A percentile compares a stretch with the other conserved stretches of the same genome.
These are phyloP conservation scores for Alternaria viburni DNA, from an alignment of 2,329 filamentous ascomycete species.

Conservation along the genomic window DNA sequence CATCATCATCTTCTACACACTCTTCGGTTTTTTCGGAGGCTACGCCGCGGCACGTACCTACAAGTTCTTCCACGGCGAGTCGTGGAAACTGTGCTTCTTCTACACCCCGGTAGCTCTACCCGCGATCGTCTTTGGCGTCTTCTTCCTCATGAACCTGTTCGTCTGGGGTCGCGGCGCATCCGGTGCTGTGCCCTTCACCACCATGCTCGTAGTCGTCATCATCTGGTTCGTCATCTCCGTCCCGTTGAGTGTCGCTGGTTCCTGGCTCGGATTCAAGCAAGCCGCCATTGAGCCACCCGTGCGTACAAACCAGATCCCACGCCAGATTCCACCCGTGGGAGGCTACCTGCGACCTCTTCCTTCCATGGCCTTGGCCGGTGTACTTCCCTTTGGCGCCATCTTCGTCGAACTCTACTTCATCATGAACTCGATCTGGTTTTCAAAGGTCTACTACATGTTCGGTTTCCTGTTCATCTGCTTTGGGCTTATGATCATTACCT, in stretches of 20 bases:
- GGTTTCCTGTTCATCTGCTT: conserved; percentile 98
- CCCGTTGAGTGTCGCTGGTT: conserved; percentile 85
- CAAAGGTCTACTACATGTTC: conserved; percentile 99
- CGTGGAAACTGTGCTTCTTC: conserved; percentile 92
- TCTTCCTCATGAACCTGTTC: conserved; percentile 96
- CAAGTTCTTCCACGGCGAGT: conserved; percentile 89
- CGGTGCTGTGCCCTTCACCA: conserved; percentile 93
- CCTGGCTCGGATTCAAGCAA: conserved; percentile 87
- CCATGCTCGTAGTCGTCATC: conserved; percentile 89
- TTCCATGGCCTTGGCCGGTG: conserved; percentile 88
- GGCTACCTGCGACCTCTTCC: conserved; percentile 87
- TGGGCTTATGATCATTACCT: conserved; percentile 94
- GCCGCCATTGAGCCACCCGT: conserved; percentile 77
- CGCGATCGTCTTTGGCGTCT: conserved; percentile 80
- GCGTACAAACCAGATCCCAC: conserved; percentile 95
- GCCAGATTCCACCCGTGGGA: conserved; percentile 85
- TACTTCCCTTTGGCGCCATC: conserved; percentile 94
- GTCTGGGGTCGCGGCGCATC: conserved; percentile 92
- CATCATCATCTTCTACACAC: conserved; percentile 89
- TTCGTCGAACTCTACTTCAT: conserved; percentile 99
- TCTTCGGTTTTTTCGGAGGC: conserved; percentile 90
- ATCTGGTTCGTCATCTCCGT: conserved; percentile 99
- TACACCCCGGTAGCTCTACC: conserved; percentile 87
- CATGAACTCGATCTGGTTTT: conserved; percentile 99
- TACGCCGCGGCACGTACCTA: conserved; percentile 91